phyloP scores from a whole-genome alignment of 352 stramenopile genomes.

The Globisporangium nagaii region DNA sequence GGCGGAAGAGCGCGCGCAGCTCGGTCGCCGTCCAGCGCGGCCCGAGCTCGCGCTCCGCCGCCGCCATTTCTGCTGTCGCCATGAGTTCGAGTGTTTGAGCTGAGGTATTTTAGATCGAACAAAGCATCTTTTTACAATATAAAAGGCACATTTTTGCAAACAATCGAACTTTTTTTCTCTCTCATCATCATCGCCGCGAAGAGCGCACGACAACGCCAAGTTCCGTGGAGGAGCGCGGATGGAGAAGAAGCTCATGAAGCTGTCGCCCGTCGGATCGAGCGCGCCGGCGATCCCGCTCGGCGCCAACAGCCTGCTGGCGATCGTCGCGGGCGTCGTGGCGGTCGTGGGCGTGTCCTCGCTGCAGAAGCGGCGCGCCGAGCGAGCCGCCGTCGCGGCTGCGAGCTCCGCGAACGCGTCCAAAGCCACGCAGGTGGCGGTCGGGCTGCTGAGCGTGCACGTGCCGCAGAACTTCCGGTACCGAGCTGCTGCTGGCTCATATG shows the following conservation, averaged over 20 bases:
- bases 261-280: conserved; percentile 16
- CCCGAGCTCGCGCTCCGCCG: conserved; percentile 21
- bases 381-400: not conserved
- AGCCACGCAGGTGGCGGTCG: conserved; percentile 27
- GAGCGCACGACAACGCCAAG: not conserved
- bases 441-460: conserved; percentile 46
- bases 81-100: too few species aligned
- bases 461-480: conserved; percentile 45
- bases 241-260: conserved; percentile 44
- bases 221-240: conserved; percentile 8
- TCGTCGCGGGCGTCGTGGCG: conserved; percentile 31
- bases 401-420: not conserved
- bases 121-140: too few species aligned
- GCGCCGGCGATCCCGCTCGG: conserved; percentile 24
- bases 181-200: not conserved
- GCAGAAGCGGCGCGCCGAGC: conserved; percentile 25
- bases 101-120: too few species aligned
- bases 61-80: too few species aligned
- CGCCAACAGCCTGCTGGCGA: conserved; percentile 28
- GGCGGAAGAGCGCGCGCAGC: conserved; percentile 63
- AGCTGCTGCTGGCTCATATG: not conserved
- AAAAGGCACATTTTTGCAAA: too few species aligned
- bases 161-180: not conserved
- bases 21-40: conserved; percentile 58
- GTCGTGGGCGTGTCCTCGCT: conserved; percentile 40